phyloP scores from a whole-genome alignment of 495 filamentous ascomycete genomes.

The Chaetomidium leptoderma region DNA sequence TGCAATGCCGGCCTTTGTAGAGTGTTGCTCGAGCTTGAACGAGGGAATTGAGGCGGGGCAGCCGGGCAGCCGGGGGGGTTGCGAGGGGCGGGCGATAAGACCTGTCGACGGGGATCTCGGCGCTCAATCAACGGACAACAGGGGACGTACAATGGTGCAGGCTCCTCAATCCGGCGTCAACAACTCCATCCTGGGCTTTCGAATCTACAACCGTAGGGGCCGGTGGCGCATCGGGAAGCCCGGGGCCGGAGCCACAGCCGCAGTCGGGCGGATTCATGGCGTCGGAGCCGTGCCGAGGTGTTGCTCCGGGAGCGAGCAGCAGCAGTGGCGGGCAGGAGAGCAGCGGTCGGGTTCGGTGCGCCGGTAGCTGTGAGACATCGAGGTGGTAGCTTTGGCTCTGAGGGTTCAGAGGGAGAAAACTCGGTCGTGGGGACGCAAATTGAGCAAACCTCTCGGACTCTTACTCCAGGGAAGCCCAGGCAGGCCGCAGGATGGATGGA shows the following conservation, averaged over 20 bases:
- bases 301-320: background rate
- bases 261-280: conserved; percentile 28
- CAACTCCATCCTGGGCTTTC: conserved; percentile 35
- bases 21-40: background rate
- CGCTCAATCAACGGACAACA: conserved; percentile 1
- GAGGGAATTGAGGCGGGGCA: conserved; percentile 3
- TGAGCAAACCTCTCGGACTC: too few species aligned
- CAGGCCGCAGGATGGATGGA: too few species aligned
- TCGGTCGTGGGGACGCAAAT: too few species aligned
- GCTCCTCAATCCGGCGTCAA: conserved; percentile 69
- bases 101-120: background rate
- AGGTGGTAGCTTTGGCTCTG: background rate
- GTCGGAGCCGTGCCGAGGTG: conserved; percentile 8
- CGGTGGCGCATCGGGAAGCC: conserved; percentile 22
- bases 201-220: conserved; percentile 15
- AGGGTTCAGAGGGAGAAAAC: background rate
- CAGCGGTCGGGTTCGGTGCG: background rate
- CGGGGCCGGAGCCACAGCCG: conserved; percentile 33
- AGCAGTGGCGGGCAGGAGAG: background rate
- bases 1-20: background rate
- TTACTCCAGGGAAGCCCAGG: too few species aligned
- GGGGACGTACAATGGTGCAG: conserved; percentile 66
- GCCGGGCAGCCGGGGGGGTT: background rate
- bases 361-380: conserved; percentile 1
- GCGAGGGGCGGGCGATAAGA: background rate